Conservation (phyloP, 768 basidiomycete species). For the Termitomyces sp. region DNA sequence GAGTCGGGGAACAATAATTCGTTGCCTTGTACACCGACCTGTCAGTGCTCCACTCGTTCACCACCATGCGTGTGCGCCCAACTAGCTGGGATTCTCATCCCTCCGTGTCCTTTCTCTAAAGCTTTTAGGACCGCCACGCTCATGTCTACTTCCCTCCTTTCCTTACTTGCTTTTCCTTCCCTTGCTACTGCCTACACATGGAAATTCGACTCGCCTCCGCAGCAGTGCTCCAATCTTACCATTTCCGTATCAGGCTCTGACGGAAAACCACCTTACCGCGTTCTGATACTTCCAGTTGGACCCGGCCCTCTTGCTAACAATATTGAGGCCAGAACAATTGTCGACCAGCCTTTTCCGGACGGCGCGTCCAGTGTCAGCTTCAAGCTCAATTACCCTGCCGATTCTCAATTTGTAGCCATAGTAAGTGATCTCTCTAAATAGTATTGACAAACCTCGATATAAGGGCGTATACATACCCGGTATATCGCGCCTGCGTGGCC, state of each 20-base stretch:
- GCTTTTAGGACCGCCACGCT: conserved; percentile 10
- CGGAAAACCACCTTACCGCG: conserved; percentile 65
- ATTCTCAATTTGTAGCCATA: conserved; percentile 75
- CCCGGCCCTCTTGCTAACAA: conserved; percentile 58
- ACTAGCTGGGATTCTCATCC: conserved; percentile 1
- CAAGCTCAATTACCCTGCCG: conserved; percentile 59
- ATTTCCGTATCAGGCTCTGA: conserved; percentile 53
- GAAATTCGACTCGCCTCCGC: conserved; percentile 45
- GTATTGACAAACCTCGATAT: too few species aligned
- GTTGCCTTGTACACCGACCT: conserved; percentile 1
- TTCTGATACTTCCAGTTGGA: conserved; percentile 69
- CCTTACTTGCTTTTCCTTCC: conserved; percentile 28
- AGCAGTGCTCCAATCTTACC: conserved; percentile 67
- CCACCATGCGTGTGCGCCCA: not conserved
- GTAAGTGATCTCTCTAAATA: conserved; percentile 43
- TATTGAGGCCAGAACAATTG: conserved; percentile 61
- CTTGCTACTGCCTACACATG: conserved; percentile 42
- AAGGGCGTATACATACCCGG: too few species aligned
- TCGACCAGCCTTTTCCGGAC: conserved; percentile 52
- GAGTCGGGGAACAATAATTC: not conserved
- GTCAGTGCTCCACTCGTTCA: conserved; percentile 7
- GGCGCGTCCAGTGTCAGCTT: conserved; percentile 44
- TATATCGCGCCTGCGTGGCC: too few species aligned
- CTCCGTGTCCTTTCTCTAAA: not conserved
- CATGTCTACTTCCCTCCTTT: conserved; percentile 19